A percentile compares a stretch with the other conserved stretches of the same genome.
Conservation (phyloP, 306 rosid genomes). For the Quercus dentata region DNA sequence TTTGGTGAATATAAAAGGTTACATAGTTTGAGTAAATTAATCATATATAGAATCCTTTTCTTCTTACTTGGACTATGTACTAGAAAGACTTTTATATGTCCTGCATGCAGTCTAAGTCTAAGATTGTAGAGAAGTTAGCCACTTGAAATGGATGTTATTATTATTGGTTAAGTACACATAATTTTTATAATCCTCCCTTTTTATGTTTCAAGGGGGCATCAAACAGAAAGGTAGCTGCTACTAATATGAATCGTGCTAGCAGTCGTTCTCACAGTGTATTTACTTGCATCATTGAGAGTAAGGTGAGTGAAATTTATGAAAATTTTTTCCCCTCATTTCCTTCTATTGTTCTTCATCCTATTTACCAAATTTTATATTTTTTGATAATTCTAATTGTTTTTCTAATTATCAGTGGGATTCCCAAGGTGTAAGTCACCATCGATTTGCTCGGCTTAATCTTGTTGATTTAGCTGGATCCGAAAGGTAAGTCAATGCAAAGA, state of each 20-base stretch:
- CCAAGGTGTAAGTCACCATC: slow-evolving; percentile 91
- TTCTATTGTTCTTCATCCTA: not conserved
- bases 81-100: not conserved
- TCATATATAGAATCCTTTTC: not conserved
- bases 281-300: slow-evolving; percentile 92
- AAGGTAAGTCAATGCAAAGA: slow-evolving; percentile 51
- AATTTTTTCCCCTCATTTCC: not conserved
- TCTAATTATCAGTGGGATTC: slow-evolving; percentile 80
- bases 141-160: not conserved
- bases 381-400: not conserved
- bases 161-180: not conserved
- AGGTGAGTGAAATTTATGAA: slow-evolving; percentile 43
- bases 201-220: slow-evolving; percentile 71
- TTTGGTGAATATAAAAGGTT: not conserved
- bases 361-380: slow-evolving; percentile 17
- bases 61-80: not conserved
- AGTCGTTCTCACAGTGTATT: slow-evolving; percentile 98
- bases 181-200: not conserved
- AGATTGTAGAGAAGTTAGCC: not conserved
- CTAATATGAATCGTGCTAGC: slow-evolving; percentile 97
- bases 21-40: not conserved
- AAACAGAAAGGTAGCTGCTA: slow-evolving; percentile 93
- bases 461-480: slow-evolving; percentile 99
- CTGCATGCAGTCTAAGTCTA: not conserved
- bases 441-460: slow-evolving; percentile 93